Conservation (phyloP, 768 basidiomycete species). For the Tulasnella sp. region DNA sequence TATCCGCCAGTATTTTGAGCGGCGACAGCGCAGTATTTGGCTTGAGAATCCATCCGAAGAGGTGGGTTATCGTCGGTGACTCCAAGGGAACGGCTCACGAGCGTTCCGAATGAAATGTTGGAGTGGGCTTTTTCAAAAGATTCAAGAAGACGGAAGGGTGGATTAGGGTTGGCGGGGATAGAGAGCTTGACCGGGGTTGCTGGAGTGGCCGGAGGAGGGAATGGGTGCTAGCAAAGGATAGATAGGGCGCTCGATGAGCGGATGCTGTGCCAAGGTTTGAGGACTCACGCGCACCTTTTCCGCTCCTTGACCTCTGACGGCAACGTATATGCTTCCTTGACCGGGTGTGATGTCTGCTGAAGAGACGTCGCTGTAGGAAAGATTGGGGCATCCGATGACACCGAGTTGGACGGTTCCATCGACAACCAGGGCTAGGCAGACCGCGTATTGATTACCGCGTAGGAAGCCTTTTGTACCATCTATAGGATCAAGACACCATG, state of each 20-base stretch:
- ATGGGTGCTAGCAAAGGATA: not conserved
- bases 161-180: not conserved
- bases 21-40: conserved; percentile 79
- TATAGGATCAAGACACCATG: conserved; percentile 87
- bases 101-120: conserved; percentile 78
- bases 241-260: not conserved
- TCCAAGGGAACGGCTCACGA: conserved; percentile 61
- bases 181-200: not conserved
- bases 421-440: conserved; percentile 80
- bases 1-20: conserved; percentile 54
- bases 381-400: conserved; percentile 89
- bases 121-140: conserved; percentile 90
- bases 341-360: conserved; percentile 45
- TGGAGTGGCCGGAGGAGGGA: not conserved
- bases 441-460: conserved; percentile 87
- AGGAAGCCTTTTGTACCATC: conserved; percentile 94
- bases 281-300: conserved; percentile 49
- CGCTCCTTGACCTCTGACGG: conserved; percentile 81
- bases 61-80: conserved; percentile 54
- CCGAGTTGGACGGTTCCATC: conserved; percentile 76
- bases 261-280: not conserved
- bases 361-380: conserved; percentile 54
- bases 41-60: conserved; percentile 91
- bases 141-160: conserved; percentile 65
- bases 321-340: conserved; percentile 74